phyloP scores from a whole-genome alignment of 2,329 filamentous ascomycete genomes.

The Exophiala xenobiotica region DNA sequence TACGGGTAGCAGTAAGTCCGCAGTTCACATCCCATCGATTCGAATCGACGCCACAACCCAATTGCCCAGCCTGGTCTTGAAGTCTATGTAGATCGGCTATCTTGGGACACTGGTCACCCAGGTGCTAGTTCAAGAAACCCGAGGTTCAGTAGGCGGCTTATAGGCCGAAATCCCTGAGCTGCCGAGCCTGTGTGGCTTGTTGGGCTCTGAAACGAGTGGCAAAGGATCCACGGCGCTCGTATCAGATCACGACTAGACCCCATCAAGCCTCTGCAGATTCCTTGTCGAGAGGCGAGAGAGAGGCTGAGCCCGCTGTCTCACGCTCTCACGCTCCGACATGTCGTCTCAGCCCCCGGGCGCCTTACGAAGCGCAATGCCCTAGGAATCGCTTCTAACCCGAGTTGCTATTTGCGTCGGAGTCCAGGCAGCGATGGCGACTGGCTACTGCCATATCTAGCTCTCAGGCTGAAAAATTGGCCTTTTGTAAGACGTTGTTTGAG shows the following conservation, averaged over 20 bases:
- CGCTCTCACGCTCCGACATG: background rate
- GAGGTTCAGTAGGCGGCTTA: too few relatives aligned
- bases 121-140: too few relatives aligned
- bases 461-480: slow-evolving; percentile 1
- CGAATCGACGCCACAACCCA: too few relatives aligned
- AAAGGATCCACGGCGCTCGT: background rate
- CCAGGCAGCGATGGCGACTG: background rate
- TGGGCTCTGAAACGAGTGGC: background rate
- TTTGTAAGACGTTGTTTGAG: background rate
- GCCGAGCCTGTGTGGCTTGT: background rate
- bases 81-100: too few relatives aligned
- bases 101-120: too few relatives aligned
- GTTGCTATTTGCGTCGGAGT: slow-evolving; percentile 1
- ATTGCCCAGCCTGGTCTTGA: too few relatives aligned
- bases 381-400: background rate
- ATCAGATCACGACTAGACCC: background rate
- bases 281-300: background rate
- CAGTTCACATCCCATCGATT: too few relatives aligned
- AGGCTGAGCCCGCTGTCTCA: slow-evolving; percentile 1
- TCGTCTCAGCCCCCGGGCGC: slow-evolving; percentile 2
- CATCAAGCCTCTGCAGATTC: too few relatives aligned
- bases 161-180: too few relatives aligned
- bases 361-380: background rate
- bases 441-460: slow-evolving; percentile 2
- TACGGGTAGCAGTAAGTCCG: too few relatives aligned